Evolutionary conservation across 2,329 filamentous ascomycete genomes (phyloP), one percentile per base, ranked within the genome.

Genomic region (Leptosphaerulina australis): DNA sequence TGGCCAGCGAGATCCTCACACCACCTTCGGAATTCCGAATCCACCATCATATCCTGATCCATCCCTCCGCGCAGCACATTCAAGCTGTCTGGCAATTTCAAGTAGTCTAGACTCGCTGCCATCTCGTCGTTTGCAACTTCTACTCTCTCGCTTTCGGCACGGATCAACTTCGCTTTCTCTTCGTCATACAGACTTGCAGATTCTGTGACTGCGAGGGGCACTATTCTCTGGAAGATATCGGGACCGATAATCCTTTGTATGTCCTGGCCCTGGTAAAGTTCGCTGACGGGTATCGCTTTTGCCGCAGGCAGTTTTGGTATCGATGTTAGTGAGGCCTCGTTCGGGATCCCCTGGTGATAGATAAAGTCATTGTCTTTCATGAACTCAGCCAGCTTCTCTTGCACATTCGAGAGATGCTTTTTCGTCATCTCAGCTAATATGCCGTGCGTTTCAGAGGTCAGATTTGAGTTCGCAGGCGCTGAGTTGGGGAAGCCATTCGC

Each of bases 341-440:
- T 86, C 0, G 94, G 93, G 1, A 99, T 87, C 1, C 85, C 87
- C 63, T 97, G 91, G 70, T 99, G 94, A 68, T 99, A 99, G 69
- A 99, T 96, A 73, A 94, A 97, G 70, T 99, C 94, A 62, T 99
- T 99, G 72, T 99, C 94, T 66, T 96, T 96, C 60, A 83, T 81
- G 39, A 92, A 81, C 53, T 90, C 86, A 14, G 79, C 79, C 17
- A 96, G 77, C 70, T 89, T 92, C 55, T 93, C 88, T 68, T 96
- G 88, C 3, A 96, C 87, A 24, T 85, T 87, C 0, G 88, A 80
- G 21, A 89, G 75, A 63, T 97, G 93, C 54, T 91, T 84, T 71
- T 91, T 96, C 12, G 90, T 87, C 58, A 96, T 83, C 25, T 96
- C 91, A n/a, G 84, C 78, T 26, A 99, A 76, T 43, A 86, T 80